phyloP scores from a whole-genome alignment of 768 basidiomycete species.

The Pleurotus citrinopileatus region DNA sequence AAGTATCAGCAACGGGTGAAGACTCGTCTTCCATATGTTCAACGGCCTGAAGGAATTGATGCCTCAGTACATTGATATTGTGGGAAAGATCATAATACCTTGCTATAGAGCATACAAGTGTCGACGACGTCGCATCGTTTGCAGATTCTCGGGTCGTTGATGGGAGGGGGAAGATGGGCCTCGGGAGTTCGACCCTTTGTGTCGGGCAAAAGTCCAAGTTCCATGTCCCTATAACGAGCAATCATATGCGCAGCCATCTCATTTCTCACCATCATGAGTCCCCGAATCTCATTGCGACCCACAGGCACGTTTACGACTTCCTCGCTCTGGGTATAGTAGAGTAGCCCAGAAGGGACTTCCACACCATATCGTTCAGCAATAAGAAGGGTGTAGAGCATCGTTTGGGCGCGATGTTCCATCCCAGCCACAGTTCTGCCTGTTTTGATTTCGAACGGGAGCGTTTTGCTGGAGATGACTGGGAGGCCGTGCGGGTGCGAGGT shows the following conservation, averaged over 20 bases:
- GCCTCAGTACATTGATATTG: constrained; percentile 8
- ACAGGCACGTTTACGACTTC: constrained; percentile 82
- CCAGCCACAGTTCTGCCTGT: constrained; percentile 75
- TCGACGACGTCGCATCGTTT: constrained; percentile 81
- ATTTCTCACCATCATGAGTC: constrained; percentile 79
- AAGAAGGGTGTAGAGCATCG: constrained; percentile 93
- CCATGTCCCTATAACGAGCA: constrained; percentile 34
- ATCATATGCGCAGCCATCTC: constrained; percentile 79
- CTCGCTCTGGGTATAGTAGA: constrained; percentile 93
- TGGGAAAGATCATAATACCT: constrained; percentile 38
- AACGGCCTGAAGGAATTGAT: constrained; percentile 53
- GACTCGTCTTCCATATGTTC: constrained; percentile 55
- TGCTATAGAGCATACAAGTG: constrained; percentile 92
- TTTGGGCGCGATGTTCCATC: constrained; percentile 96
- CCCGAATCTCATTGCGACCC: constrained; percentile 79
- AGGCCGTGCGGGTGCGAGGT: constrained; percentile 22
- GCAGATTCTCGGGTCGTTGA: constrained; percentile 80
- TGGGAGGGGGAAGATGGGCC: constrained; percentile 80
- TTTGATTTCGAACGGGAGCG: constrained; percentile 90
- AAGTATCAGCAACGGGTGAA: constrained; percentile 64
- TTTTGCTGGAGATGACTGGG: constrained; percentile 19
- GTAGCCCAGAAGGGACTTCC: constrained; percentile 75
- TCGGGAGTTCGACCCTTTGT: constrained; percentile 26
- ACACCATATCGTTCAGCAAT: constrained; percentile 88
- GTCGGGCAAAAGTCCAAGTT: constrained; percentile 10